phyloP scores from a whole-genome alignment of 805 yeast species.

The Pichia rugopelliculosa region DNA sequence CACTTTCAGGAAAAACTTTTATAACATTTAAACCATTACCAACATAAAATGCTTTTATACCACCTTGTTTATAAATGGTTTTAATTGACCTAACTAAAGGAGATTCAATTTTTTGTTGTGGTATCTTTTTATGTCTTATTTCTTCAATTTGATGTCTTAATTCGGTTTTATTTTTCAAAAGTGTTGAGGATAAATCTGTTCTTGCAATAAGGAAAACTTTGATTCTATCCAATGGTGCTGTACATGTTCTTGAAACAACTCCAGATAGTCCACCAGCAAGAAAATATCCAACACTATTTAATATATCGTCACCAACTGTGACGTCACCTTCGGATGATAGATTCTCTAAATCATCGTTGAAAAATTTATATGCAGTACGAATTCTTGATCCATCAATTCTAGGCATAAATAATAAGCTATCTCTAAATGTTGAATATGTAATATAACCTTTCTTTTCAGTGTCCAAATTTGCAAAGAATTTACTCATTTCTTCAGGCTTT shows the following conservation, averaged over 20 bases:
- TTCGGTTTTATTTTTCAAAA: conserved; percentile 48
- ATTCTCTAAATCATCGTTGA: conserved; percentile 70
- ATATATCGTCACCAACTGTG: conserved; percentile 67
- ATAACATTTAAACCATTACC: conserved; percentile 92
- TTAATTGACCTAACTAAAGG: conserved; percentile 77
- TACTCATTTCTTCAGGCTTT: conserved; percentile 43
- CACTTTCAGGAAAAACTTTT: conserved; percentile 94
- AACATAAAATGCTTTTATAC: conserved; percentile 79
- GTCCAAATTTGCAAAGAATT: conserved; percentile 51
- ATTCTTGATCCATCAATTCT: conserved; percentile 67
- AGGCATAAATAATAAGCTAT: conserved; percentile 77
- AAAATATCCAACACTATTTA: conserved; percentile 84
- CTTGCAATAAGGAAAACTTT: conserved; percentile 92
- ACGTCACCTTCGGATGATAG: conserved; percentile 90
- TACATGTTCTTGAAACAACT: conserved; percentile 89
- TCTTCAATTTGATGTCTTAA: conserved; percentile 27
- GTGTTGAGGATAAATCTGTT: conserved; percentile 68
- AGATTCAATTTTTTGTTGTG: conserved; percentile 47
- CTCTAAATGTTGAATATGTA: conserved; percentile 81
- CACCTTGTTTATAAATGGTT: conserved; percentile 82
- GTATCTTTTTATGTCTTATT: conserved; percentile 35
- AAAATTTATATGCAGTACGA: conserved; percentile 72
- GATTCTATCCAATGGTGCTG: conserved; percentile 94
- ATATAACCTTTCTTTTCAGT: conserved; percentile 55
- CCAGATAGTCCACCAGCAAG: conserved; percentile 95